These are phyloP conservation scores for Saprolegnia parasitica DNA, from an alignment of 352 stramenopile genomes.

Conservation along the genomic window DNA sequence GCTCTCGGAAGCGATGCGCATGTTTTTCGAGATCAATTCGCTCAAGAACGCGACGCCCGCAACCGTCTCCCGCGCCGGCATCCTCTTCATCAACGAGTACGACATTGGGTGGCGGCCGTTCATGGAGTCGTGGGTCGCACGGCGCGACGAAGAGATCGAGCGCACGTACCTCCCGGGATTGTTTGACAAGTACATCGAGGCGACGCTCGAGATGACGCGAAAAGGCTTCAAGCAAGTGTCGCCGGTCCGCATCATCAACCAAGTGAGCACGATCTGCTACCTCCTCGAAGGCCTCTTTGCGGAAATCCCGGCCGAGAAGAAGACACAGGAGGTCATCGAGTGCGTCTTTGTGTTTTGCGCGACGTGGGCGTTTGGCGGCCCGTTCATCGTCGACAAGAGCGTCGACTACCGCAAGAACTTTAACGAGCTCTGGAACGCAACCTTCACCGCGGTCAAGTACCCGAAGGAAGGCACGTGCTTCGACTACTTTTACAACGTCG, in stretches of 20 bases:
- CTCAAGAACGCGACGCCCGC: conserved; percentile 83
- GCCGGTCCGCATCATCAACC: conserved; percentile 91
- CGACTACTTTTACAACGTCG: conserved; percentile 96
- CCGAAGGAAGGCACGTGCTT: conserved; percentile 95
- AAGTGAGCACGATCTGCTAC: conserved; percentile 95
- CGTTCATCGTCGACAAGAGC: conserved; percentile 91
- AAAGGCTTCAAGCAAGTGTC: conserved; percentile 95
- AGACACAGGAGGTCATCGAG: conserved; percentile 90
- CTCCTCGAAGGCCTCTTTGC: conserved; percentile 91
- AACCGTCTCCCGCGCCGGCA: conserved; percentile 82
- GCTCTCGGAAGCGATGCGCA: conserved; percentile 78
- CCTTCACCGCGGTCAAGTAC: conserved; percentile 88
- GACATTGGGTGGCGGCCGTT: conserved; percentile 95
- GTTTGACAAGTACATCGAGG: conserved; percentile 96
- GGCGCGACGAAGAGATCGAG: conserved; percentile 87
- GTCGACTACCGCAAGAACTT: conserved; percentile 89
- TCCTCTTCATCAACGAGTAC: conserved; percentile 85
- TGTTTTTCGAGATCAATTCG: conserved; percentile 89
- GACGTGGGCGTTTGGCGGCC: conserved; percentile 95
- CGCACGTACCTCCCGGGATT: conserved; percentile 88
- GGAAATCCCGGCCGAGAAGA: conserved; percentile 85
- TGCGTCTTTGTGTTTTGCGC: conserved; percentile 95
- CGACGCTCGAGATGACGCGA: conserved; percentile 90
- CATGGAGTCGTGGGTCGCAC: conserved; percentile 94
- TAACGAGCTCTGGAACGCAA: conserved; percentile 74